These are phyloP conservation scores for Wickerhamiella slavikovae DNA, from an alignment of 805 yeast species.

Conservation along the genomic window DNA sequence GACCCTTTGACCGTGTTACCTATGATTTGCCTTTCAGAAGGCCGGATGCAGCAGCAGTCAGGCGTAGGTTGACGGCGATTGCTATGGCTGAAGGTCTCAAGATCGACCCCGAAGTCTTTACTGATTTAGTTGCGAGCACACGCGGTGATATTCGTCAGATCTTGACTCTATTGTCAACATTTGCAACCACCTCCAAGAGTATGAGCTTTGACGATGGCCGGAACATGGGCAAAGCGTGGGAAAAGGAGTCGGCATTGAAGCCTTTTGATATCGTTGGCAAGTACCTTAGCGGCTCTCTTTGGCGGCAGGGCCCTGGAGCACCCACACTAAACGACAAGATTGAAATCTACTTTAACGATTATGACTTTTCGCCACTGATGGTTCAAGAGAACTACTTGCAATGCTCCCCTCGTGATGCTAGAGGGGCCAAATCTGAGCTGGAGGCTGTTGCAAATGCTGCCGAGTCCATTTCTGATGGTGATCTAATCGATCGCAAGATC, in stretches of 20 bases:
- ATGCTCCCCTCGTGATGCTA: slow-evolving; percentile 27
- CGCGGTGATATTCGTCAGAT: slow-evolving; percentile 87
- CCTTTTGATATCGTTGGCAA: slow-evolving; percentile 77
- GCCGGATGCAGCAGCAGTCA: slow-evolving; percentile 66
- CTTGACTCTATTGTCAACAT: slow-evolving; percentile 72
- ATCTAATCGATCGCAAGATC: slow-evolving; percentile 58
- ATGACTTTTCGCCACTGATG: slow-evolving; percentile 89
- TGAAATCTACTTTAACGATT: slow-evolving; percentile 80
- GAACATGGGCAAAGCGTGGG: slow-evolving; percentile 51
- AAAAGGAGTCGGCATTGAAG: slow-evolving; percentile 72
- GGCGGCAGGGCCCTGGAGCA: slow-evolving; percentile 15
- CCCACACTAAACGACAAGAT: slow-evolving; percentile 54
- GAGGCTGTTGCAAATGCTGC: slow-evolving; percentile 59
- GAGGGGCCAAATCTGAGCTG: slow-evolving; percentile 33
- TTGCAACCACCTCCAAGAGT: slow-evolving; percentile 45
- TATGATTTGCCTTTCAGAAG: slow-evolving; percentile 70
- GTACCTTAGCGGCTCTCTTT: slow-evolving; percentile 21
- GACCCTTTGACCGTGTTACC: slow-evolving; percentile 76
- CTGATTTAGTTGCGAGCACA: slow-evolving; percentile 66
- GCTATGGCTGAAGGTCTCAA: slow-evolving; percentile 69
- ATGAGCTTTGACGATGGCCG: slow-evolving; percentile 46
- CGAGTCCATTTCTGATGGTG: slow-evolving; percentile 69
- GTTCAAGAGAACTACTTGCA: slow-evolving; percentile 77
- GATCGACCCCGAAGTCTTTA: slow-evolving; percentile 61
- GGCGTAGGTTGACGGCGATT: slow-evolving; percentile 72